A percentile compares a stretch with the other conserved stretches of the same genome.
phyloP scores from a whole-genome alignment of 148 eudicot genomes.

The Rhododendron kiyosumense region DNA sequence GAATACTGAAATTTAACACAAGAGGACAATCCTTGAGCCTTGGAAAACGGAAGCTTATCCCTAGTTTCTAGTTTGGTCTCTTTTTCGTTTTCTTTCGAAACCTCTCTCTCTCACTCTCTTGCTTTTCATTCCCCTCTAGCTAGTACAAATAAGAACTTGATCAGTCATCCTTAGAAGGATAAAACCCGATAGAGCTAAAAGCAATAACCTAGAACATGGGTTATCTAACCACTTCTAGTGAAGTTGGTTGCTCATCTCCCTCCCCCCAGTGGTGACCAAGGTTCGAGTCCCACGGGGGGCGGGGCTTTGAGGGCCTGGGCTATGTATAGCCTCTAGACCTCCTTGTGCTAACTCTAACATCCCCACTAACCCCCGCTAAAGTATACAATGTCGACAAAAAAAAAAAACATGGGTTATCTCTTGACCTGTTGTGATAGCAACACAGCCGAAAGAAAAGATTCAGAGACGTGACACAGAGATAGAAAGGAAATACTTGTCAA shows the following conservation, averaged over 20 bases:
- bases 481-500: background rate
- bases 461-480: background rate
- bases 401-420: background rate
- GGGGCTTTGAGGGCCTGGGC: too few species aligned
- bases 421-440: background rate
- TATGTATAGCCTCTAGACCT: too few species aligned
- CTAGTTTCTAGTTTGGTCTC: background rate
- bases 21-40: too few species aligned
- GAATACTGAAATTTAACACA: background rate
- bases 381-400: too few species aligned
- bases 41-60: background rate
- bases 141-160: background rate
- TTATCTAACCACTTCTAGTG: too few species aligned
- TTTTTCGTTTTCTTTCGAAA: background rate
- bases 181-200: background rate
- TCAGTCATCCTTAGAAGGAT: background rate
- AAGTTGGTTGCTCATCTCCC: too few species aligned
- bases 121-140: background rate
- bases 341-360: too few species aligned
- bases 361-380: too few species aligned
- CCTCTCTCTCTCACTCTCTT: background rate
- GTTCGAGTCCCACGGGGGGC: too few species aligned
- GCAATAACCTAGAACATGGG: too few species aligned
- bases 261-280: too few species aligned
- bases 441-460: background rate